A percentile compares a stretch with the other conserved stretches of the same genome.
Evolutionary conservation across 495 filamentous ascomycete species (phyloP).

Genomic region (Penicillium parvum): DNA sequence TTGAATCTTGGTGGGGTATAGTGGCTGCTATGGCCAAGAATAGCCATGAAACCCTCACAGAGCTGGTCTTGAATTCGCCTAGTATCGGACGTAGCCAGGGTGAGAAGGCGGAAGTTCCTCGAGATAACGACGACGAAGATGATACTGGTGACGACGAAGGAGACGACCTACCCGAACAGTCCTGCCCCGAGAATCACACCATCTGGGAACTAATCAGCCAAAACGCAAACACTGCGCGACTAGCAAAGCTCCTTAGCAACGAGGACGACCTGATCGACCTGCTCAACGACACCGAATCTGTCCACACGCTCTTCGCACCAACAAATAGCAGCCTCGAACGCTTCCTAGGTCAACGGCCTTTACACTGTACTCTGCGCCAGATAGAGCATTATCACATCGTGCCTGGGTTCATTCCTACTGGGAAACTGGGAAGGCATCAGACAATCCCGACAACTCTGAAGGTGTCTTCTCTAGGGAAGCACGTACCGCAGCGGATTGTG

Average conservation of each 20-base stretch:
- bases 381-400: conserved; percentile 72
- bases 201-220: conserved; percentile 71
- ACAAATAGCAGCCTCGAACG: conserved; percentile 69
- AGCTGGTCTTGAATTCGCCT: neutral
- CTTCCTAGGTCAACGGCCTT: conserved; percentile 47
- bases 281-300: conserved; percentile 64
- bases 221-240: conserved; percentile 69
- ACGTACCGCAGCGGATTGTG: conserved; percentile 62
- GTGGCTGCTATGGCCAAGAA: neutral
- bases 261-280: conserved; percentile 62
- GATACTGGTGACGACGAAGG: conserved; percentile 4
- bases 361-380: conserved; percentile 52
- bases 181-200: conserved; percentile 50
- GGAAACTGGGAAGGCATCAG: conserved; percentile 51
- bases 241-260: conserved; percentile 67
- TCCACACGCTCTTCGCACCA: conserved; percentile 78
- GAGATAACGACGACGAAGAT: conserved; percentile 10
- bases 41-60: neutral
- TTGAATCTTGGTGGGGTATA: conserved; percentile 1
- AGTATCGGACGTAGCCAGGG: neutral
- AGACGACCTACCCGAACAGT: neutral
- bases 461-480: conserved; percentile 49
- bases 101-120: neutral
- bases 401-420: conserved; percentile 55
- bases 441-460: conserved; percentile 68